These are phyloP conservation scores for Cetradonia linearis DNA, from an alignment of 495 filamentous ascomycete genomes.

Conservation along the genomic window DNA sequence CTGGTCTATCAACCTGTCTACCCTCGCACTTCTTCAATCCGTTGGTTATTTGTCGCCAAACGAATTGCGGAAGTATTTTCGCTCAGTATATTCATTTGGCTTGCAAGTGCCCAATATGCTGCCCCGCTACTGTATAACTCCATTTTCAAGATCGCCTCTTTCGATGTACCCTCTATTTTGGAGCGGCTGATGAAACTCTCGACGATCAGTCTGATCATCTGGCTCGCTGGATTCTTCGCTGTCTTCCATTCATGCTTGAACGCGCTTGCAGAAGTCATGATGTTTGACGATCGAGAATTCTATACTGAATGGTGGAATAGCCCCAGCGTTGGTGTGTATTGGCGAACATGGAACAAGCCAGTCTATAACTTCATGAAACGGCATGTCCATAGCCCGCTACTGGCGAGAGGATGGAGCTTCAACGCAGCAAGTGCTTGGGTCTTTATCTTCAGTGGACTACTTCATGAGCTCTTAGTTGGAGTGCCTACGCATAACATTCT, in stretches of 20 bases:
- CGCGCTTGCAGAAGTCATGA: conserved; percentile 78
- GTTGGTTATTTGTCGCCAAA: conserved; percentile 80
- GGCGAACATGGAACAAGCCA: conserved; percentile 95
- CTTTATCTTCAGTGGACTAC: conserved; percentile 72
- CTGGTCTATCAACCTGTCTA: conserved; percentile 96
- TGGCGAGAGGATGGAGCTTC: conserved; percentile 67
- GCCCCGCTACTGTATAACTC: conserved; percentile 81
- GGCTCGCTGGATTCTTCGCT: conserved; percentile 95
- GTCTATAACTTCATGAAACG: conserved; percentile 93
- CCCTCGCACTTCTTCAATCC: conserved; percentile 63
- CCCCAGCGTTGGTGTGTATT: conserved; percentile 74
- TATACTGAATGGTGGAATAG: conserved; percentile 99
- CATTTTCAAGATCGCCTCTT: conserved; percentile 68
- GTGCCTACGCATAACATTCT: conserved; percentile 94
- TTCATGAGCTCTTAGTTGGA: conserved; percentile 89
- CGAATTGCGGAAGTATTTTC: conserved; percentile 64
- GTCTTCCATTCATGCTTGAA: conserved; percentile 87
- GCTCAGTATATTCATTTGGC: conserved; percentile 82
- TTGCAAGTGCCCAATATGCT: conserved; percentile 85
- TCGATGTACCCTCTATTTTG: conserved; percentile 70
- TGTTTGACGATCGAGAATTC: conserved; percentile 86
- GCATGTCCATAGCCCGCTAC: conserved; percentile 78
- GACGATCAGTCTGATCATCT: conserved; percentile 86
- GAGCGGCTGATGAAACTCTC: conserved; percentile 91
- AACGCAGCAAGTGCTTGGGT: conserved; percentile 60